Base-by-base conservation (phyloP, 495 filamentous ascomycete genomes). In the Cetradonia linearis region DNA sequence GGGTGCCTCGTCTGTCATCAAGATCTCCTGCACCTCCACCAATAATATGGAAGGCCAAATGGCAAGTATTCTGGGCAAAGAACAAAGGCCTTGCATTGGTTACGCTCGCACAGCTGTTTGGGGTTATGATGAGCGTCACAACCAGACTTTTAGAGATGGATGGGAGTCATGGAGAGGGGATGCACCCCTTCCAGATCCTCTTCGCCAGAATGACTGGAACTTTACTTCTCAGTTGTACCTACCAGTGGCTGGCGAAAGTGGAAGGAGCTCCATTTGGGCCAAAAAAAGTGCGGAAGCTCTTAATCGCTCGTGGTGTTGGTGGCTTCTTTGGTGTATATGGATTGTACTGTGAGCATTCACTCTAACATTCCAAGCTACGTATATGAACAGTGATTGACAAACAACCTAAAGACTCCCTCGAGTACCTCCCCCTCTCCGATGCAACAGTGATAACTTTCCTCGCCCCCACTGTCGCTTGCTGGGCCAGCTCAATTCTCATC, bases 361-460 rank as follows among this genome's bases (percentile, higher is more conserved):
- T 8, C 10, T 44, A 25, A 20, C 28, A 10, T 2, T 50, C 20
- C 8, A 14, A 9, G 13, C 13, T 14, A 13, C 11, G 20, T 31
- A 9, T 20, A 30, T 23, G 31, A 27, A 18, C 33, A 28, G 6
- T 13, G 6, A 11, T 30, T 58, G n/a, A 61, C 44, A 47, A 18
- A 47, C 18, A 59, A 55, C 54, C 40, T 33, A 28, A 42, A 84
- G 83, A 88, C 67, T 92, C 88, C 2, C 83, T 96, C 7, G 80
- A 86, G 62, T 96, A 96, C 67, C 83, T 97, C 4, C 87, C 90
- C 1, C 77, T 97, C 0, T 86, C 89, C 6, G 92, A 97, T 66
- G 91, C 93, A 13, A 95, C 89, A 0, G 93, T 96, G 0, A 84
- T 97, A 48, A 95, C 89, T 48, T 97, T 96, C 67, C 80, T 97